Conservation (phyloP, 2,329 filamentous ascomycete species). For the Malbranchea cinnamomea region DNA sequence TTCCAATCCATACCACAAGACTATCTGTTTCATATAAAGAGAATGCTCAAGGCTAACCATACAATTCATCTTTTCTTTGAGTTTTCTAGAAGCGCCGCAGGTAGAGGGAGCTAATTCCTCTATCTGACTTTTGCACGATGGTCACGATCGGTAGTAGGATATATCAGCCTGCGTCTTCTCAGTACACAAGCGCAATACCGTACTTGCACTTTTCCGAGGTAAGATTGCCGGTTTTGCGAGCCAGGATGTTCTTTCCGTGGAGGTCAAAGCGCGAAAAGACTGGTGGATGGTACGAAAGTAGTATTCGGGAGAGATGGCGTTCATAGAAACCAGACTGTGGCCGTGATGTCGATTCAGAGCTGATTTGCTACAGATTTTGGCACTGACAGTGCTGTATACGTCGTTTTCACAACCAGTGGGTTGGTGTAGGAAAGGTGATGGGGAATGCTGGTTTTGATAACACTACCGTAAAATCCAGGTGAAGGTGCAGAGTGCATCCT, state of each 20-base stretch:
- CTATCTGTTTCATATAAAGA: no score
- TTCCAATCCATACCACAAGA: no score
- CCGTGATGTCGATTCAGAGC: conserved; percentile 8
- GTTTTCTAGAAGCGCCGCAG: no score
- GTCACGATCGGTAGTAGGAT: no score
- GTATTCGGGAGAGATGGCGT: conserved; percentile 9
- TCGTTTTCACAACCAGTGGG: conserved; percentile 12
- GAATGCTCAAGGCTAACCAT: no score
- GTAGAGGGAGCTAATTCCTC: no score
- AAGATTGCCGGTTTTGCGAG: conserved; percentile 6
- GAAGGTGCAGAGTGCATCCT: conserved; percentile 6
- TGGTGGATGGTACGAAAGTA: conserved; percentile 11
- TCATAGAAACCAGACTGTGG: conserved; percentile 12
- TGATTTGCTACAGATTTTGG: conserved; percentile 10
- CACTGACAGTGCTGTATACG: conserved; percentile 11
- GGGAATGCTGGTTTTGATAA: conserved; percentile 11
- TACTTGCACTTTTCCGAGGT: conserved; percentile 4
- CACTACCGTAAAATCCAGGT: conserved; percentile 12
- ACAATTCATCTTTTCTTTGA: no score
- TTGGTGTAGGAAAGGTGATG: conserved; percentile 13
- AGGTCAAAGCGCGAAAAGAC: conserved; percentile 14
- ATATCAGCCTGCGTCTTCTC: conserved; percentile 17
- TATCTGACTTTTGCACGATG: no score
- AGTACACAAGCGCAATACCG: conserved; percentile 12
- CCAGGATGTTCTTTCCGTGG: conserved; percentile 12